Percentiles rank a stretch among this genome's conserved stretches.
These are phyloP conservation scores for Zygnema circumcarinatum DNA, from an alignment of 139 green algal genomes.

Conservation along the genomic window DNA sequence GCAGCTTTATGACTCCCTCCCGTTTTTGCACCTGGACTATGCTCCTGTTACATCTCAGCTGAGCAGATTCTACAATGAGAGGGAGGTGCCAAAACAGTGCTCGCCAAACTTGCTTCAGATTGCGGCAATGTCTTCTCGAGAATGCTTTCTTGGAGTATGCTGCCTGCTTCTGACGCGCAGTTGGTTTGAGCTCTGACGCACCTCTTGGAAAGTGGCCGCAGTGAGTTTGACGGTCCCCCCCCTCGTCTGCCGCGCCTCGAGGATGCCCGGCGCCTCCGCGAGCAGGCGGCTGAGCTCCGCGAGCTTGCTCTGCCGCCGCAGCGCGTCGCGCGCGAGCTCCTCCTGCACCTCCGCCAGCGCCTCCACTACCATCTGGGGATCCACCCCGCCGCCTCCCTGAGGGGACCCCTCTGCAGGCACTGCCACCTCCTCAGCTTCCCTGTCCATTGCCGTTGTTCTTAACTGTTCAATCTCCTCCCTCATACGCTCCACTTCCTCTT, in stretches of 20 bases:
- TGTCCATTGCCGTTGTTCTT: not conserved
- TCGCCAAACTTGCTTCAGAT: no score
- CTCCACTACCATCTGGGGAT: not conserved
- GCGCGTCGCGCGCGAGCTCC: not conserved
- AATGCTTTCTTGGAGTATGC: no score
- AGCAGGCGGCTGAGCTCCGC: not conserved
- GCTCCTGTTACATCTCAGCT: no score
- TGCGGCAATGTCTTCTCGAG: no score
- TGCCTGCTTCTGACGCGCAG: no score
- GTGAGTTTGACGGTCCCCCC: not conserved
- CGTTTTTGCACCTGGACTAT: no score
- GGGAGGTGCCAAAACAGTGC: no score
- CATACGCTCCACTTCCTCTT: not conserved
- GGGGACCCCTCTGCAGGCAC: not conserved
- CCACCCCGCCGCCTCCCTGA: no score
- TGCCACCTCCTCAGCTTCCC: not conserved
- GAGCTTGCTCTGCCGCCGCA: not conserved
- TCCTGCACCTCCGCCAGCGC: not conserved
- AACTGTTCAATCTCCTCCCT: not conserved
- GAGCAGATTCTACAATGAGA: no score
- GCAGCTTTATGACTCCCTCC: no score
- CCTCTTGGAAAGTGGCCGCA: not conserved
- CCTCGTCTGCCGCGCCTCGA: not conserved
- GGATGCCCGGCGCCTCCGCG: not conserved
- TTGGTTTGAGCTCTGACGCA: no score